Conservation (phyloP, 2,329 filamentous ascomycete species). For the Fonsecaea multimorphosa region DNA sequence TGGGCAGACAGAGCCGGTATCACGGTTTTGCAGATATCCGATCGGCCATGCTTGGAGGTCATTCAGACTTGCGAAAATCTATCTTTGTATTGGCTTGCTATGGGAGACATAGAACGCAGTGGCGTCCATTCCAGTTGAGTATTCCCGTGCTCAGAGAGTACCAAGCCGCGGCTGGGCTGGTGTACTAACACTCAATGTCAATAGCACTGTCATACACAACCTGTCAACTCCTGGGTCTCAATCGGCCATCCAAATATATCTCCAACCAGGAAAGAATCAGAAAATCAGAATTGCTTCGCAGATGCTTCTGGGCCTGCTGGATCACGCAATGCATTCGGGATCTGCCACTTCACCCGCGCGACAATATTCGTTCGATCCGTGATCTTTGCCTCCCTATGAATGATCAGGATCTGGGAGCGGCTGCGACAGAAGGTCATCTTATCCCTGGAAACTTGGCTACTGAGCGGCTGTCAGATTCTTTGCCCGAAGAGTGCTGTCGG, state of each 20-base stretch:
- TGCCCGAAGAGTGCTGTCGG: slow-evolving; percentile 6
- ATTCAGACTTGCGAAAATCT: slow-evolving; percentile 4
- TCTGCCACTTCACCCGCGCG: slow-evolving; percentile 4
- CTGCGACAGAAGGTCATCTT: background rate
- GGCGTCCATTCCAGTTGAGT: slow-evolving; percentile 6
- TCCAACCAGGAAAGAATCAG: slow-evolving; percentile 4
- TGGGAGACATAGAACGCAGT: slow-evolving; percentile 1
- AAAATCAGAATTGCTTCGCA: slow-evolving; percentile 7
- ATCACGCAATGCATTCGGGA: slow-evolving; percentile 5
- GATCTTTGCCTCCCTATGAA: slow-evolving; percentile 3
- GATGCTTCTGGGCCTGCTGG: slow-evolving; percentile 6
- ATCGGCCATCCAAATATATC: slow-evolving; percentile 5
- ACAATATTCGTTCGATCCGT: slow-evolving; percentile 6
- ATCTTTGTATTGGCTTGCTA: slow-evolving; percentile 8
- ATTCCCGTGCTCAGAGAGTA: slow-evolving; percentile 5
- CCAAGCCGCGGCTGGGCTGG: background rate
- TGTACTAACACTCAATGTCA: slow-evolving; percentile 1
- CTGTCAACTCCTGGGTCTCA: slow-evolving; percentile 6
- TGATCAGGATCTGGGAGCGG: background rate
- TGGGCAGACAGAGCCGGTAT: slow-evolving; percentile 6
- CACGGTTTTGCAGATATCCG: slow-evolving; percentile 7
- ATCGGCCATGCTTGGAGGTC: background rate
- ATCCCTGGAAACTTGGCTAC: slow-evolving; percentile 6
- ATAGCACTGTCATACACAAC: slow-evolving; percentile 3
- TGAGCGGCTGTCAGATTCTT: slow-evolving; percentile 2